Base-by-base conservation (phyloP, 441 rosid species). In the Euphorbia celastroides region DNA sequence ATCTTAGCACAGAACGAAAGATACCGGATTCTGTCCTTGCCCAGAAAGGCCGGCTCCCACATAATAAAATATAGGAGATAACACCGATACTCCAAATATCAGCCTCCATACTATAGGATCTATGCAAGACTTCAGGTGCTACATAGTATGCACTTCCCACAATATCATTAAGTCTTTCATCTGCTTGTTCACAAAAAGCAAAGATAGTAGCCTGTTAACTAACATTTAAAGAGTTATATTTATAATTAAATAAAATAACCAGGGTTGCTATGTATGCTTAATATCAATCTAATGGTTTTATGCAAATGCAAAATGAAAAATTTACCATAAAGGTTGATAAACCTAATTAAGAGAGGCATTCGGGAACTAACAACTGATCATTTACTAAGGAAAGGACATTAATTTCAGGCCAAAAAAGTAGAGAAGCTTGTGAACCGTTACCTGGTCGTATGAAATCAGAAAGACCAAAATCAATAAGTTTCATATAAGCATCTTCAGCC, bases 31-130 rank as follows among this genome's bases (percentile, higher is more conserved):
- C 97, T n/a, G 96, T 87, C 57, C 97, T 75, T 60, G 97, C 97
- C 98, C 98, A 93, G 72, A 93, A 93, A 12, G 97, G 98, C 9
- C 97, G 82, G 77, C 97, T 91, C 74, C 98, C 98, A 71, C 97
- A 89, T 74, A 93, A 75, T 77, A 93, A 81, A 74, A 93, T 93
- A 79, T 89, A 91, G 26, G 92, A 70, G 69, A 93, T 93, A 56
- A 93, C 95, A 16, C 98, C 98, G 44, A 89, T 84, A 77, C 98
- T 91, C 98, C 97, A 91, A 67, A 93, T 83, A 82, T 93, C 98
- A 60, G 90, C 96, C 64, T 93, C 98, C 65, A 78, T 77, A 63
- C 88, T 84, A 78, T 91, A 93, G 44, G 95, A 89, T 81, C 97
- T 83, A 76, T 89, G 98, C 77, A 93, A 82, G 71, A 93, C 98